A percentile compares a stretch with the other conserved stretches of the same genome.
These are phyloP conservation scores for Raddia guianensis DNA, from an alignment of 176 grass and related monocot species.

Conservation along the genomic window DNA sequence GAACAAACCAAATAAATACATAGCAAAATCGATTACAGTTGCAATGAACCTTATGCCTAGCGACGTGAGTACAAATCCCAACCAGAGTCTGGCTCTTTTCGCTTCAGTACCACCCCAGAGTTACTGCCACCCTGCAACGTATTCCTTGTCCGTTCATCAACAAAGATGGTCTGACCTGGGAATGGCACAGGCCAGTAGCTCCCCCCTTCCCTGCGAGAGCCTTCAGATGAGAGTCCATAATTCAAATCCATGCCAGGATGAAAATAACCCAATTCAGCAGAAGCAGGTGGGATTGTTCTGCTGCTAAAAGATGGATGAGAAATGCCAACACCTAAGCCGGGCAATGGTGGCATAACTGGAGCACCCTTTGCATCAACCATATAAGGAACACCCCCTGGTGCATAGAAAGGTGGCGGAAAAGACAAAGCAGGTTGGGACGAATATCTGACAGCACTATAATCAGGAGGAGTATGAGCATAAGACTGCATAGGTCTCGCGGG, in stretches of 20 bases:
- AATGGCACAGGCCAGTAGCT: constrained; percentile 46
- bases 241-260: constrained; percentile 61
- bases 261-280: constrained; percentile 41
- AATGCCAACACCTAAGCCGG: constrained; percentile 42
- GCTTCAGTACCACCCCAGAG: constrained; percentile 44
- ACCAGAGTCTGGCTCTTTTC: constrained; percentile 70
- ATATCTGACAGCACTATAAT: constrained; percentile 41
- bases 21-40: constrained; percentile 36
- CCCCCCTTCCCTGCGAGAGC: constrained; percentile 41
- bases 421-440: constrained; percentile 35
- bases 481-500: constrained; percentile 38
- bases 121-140: constrained; percentile 42
- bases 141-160: constrained; percentile 53
- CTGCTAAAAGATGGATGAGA: constrained; percentile 45
- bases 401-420: constrained; percentile 46
- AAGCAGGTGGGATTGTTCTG: constrained; percentile 32
- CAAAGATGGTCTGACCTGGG: constrained; percentile 50
- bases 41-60: constrained; percentile 37
- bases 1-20: constrained; percentile 34
- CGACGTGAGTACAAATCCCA: constrained; percentile 55
- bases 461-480: constrained; percentile 45
- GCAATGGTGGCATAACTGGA: constrained; percentile 41
- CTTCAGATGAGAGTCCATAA: constrained; percentile 43
- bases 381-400: constrained; percentile 42
- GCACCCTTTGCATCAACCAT: constrained; percentile 55